These are phyloP conservation scores for Epithele typhae DNA, from an alignment of 768 basidiomycete genomes.

Conservation along the genomic window DNA sequence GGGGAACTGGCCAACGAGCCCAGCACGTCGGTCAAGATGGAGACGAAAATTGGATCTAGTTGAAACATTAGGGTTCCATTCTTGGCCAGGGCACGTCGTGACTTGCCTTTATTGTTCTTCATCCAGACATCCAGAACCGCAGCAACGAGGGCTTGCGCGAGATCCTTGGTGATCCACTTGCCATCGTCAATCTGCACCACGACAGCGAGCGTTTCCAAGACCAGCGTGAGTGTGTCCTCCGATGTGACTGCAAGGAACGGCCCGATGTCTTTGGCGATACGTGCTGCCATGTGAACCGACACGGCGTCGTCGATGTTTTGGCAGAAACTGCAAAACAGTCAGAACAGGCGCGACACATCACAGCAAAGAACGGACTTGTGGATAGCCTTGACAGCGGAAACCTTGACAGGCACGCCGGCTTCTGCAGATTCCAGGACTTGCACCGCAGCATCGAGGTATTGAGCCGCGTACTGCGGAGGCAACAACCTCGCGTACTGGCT, in stretches of 20 bases:
- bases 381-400: conserved; percentile 91
- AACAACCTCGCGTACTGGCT: conserved; percentile 80
- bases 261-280: conserved; percentile 76
- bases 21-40: conserved; percentile 80
- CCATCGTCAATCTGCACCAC: conserved; percentile 71
- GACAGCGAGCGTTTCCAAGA: conserved; percentile 81
- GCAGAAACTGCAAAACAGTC: conserved; percentile 53
- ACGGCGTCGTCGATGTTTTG: conserved; percentile 57
- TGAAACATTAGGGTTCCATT: conserved; percentile 3
- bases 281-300: conserved; percentile 58
- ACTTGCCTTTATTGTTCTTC: conserved; percentile 76
- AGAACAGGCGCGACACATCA: not conserved
- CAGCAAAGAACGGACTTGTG: conserved; percentile 62
- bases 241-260: conserved; percentile 78
- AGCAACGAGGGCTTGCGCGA: conserved; percentile 60
- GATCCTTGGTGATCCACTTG: conserved; percentile 65
- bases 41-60: conserved; percentile 84
- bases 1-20: conserved; percentile 61
- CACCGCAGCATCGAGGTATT: conserved; percentile 86
- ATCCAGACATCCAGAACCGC: conserved; percentile 80
- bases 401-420: conserved; percentile 82
- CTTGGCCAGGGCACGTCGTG: not conserved
- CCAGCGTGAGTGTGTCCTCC: conserved; percentile 85
- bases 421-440: conserved; percentile 74
- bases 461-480: conserved; percentile 66